phyloP scores from a whole-genome alignment of 306 rosid genomes.

The Sicyos edulis region DNA sequence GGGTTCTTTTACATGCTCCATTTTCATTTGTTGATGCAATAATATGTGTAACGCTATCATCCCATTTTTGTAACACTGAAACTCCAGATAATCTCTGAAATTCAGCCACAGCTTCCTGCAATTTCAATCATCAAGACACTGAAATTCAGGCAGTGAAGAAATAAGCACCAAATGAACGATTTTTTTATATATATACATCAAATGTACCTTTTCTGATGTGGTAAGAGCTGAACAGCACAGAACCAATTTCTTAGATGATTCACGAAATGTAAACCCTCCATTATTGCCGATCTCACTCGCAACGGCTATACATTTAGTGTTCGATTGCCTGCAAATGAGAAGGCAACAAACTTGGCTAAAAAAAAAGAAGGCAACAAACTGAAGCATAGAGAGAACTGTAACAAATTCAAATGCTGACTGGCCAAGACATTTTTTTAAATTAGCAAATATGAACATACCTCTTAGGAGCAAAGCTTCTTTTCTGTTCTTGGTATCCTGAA shows the following conservation, averaged over 20 bases:
- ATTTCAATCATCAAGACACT: conserved; percentile 21
- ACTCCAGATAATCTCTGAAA: conserved; percentile 58
- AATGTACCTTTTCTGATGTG: conserved; percentile 56
- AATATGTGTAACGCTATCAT: conserved; percentile 73
- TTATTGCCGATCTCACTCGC: conserved; percentile 26
- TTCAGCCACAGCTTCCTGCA: conserved; percentile 63
- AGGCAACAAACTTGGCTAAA: neutral
- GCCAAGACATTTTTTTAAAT: neutral
- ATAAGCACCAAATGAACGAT: neutral
- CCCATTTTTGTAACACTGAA: conserved; percentile 66
- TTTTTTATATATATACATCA: too few species aligned
- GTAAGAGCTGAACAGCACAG: conserved; percentile 90
- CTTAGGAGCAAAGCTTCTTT: conserved; percentile 30
- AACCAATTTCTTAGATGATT: conserved; percentile 52
- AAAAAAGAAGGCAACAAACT: neutral
- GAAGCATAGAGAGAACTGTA: conserved; percentile 13
- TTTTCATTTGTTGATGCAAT: conserved; percentile 76
- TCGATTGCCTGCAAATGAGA: conserved; percentile 24
- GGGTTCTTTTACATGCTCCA: conserved; percentile 85
- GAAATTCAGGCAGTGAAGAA: conserved; percentile 11
- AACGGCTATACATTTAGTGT: conserved; percentile 21
- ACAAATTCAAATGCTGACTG: neutral
- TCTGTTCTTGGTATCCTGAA: conserved; percentile 40
- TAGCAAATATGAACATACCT: conserved; percentile 25
- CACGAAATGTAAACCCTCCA: conserved; percentile 30